phyloP scores from a whole-genome alignment of 1,139 yeast species.

The Nakaseomyces nivariensis region DNA sequence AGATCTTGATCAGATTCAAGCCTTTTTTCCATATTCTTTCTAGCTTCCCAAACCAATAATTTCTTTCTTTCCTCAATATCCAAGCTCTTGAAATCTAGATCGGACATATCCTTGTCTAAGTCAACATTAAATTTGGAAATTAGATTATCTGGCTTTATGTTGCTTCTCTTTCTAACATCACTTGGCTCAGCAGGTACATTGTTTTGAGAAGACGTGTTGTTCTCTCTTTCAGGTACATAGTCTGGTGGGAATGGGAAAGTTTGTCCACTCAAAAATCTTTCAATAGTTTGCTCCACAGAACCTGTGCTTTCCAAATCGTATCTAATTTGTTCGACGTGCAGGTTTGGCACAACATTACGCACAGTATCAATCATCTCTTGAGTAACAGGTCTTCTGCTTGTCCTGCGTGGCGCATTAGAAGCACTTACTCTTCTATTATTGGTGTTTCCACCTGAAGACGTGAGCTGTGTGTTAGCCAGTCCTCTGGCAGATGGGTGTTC shows the following conservation, averaged over 20 bases:
- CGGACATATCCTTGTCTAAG: constrained; percentile 14
- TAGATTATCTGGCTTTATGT: constrained; percentile 26
- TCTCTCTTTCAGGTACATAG: constrained; percentile 6
- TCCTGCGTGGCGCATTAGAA: background rate
- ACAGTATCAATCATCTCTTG: constrained; percentile 77
- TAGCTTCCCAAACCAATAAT: constrained; percentile 27
- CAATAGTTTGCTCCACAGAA: constrained; percentile 66
- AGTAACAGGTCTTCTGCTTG: constrained; percentile 44
- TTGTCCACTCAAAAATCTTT: constrained; percentile 52
- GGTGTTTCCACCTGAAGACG: constrained; percentile 1
- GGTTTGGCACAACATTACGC: constrained; percentile 63
- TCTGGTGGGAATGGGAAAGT: constrained; percentile 57
- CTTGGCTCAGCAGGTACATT: constrained; percentile 3
- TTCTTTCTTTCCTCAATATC: constrained; percentile 26
- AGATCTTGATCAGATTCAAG: constrained; percentile 17
- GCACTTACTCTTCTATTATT: constrained; percentile 13
- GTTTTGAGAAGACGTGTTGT: background rate
- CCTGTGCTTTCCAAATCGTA: constrained; percentile 55
- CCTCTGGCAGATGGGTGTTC: constrained; percentile 3
- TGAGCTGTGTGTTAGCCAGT: background rate
- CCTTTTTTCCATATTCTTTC: constrained; percentile 22
- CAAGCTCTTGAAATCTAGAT: constrained; percentile 12
- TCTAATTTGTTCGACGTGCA: constrained; percentile 55
- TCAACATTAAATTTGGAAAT: constrained; percentile 23
- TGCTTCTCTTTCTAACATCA: constrained; percentile 25